Conservation (phyloP, 2,329 filamentous ascomycete genomes). For the Xylariaceae sp. region DNA sequence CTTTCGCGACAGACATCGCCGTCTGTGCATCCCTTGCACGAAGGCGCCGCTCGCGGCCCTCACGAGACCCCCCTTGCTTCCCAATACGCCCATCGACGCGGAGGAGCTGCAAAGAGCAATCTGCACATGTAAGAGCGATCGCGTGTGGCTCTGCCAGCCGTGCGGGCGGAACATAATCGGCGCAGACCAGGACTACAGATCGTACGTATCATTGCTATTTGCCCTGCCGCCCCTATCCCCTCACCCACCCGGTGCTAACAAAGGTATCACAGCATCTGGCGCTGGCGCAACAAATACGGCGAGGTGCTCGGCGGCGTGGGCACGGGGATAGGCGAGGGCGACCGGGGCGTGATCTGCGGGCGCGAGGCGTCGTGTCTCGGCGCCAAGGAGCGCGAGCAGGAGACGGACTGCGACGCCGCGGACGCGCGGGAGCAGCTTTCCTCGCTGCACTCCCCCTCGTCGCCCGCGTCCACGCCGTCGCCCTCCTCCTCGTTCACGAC, state of each 20-base stretch:
- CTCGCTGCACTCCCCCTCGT: conserved; percentile 23
- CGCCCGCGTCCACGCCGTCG: conserved; percentile 26
- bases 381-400: conserved; percentile 77
- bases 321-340: conserved; percentile 85
- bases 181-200: conserved; percentile 63
- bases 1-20: conserved; percentile 77
- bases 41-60: conserved; percentile 70
- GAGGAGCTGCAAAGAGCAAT: conserved; percentile 62
- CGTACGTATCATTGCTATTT: conserved; percentile 50
- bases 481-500: conserved; percentile 22
- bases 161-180: conserved; percentile 76
- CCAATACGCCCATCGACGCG: conserved; percentile 55
- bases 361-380: conserved; percentile 78
- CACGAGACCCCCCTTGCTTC: conserved; percentile 50
- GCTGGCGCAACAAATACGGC: conserved; percentile 85
- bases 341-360: conserved; percentile 87
- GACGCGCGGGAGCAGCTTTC: conserved; percentile 60
- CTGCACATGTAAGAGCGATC: conserved; percentile 59
- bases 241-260: conserved; percentile 6
- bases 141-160: conserved; percentile 84
- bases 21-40: conserved; percentile 78
- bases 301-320: conserved; percentile 81
- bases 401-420: conserved; percentile 84
- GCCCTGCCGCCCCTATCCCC: background rate
- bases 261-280: conserved; percentile 70